These are phyloP conservation scores for Pseudozyma sp. DNA, from an alignment of 1,284 basidiomycete species.

Conservation along the genomic window DNA sequence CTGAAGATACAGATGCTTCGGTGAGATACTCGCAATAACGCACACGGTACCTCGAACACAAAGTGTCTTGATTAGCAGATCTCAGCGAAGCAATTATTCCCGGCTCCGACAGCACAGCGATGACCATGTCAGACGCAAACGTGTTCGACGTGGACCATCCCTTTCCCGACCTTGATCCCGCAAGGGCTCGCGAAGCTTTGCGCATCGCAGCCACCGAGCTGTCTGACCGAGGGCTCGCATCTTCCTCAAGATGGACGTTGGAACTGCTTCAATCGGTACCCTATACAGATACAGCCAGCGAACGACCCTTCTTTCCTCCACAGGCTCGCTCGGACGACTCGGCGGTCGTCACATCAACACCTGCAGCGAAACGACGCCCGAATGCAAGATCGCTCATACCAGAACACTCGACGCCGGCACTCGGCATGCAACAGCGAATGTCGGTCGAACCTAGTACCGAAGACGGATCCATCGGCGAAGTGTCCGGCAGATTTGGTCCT, in stretches of 20 bases:
- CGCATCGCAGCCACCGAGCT: slow-evolving; percentile 45
- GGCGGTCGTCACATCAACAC: slow-evolving; percentile 32
- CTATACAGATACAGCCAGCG: not conserved
- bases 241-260: slow-evolving; percentile 57
- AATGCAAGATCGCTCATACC: slow-evolving; percentile 37
- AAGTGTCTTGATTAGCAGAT: not conserved
- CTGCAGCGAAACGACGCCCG: slow-evolving; percentile 28
- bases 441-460: slow-evolving; percentile 38
- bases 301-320: slow-evolving; percentile 1
- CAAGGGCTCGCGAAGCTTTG: slow-evolving; percentile 35
- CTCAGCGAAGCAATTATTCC: no score
- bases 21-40: no score
- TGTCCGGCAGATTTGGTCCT: slow-evolving; percentile 27
- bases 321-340: slow-evolving; percentile 14
- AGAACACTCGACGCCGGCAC: slow-evolving; percentile 64
- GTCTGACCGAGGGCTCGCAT: slow-evolving; percentile 45
- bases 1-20: no score
- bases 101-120: not conserved
- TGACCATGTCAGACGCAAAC: slow-evolving; percentile 30
- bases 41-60: not conserved
- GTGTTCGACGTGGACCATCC: slow-evolving; percentile 46
- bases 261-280: slow-evolving; percentile 58
- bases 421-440: slow-evolving; percentile 50
- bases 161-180: slow-evolving; percentile 51
- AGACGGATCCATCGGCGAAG: slow-evolving; percentile 22